Base-by-base conservation (phyloP, 495 filamentous ascomycete species). In the Filosporella fistucella region DNA sequence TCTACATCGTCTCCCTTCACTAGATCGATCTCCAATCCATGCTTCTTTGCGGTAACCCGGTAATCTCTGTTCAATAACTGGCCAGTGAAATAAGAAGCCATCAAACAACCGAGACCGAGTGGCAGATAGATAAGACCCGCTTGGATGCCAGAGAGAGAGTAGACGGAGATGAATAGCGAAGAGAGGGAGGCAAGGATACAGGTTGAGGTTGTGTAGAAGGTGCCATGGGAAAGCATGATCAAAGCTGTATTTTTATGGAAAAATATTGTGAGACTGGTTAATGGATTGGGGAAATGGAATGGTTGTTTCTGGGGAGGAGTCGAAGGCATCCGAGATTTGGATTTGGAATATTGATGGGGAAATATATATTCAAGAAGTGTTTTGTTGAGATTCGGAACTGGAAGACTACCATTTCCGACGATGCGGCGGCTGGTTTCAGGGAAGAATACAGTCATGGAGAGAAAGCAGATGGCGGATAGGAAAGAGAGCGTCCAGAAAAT, bases 401-500 rank as follows among this genome's bases (percentile, higher is more conserved):
- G 68, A 18, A 76, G 63, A 2, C 72, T 75, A 3, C 85, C 85
- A 51, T 88, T 76, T 2, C 79, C 83, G 1, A 89, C 84, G 21
- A 89, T 72, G 13, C 65, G 69, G 3, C 82, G 68, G 33, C 70
- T 70, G 0, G 87, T 91, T 61, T 90, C 87, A 14, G 85, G 84
- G 18, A 58, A 30, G 11, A 89, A 81, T 22, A 84, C 85, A 62
- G 89, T 82, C 11, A 78, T 79, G 6, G 23, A 21, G 17, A 51
- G 16, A 60, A 89, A 81, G 43, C 84, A 48, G n/a, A 78, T 48
- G 75, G 79, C 86, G 41, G 78, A 69, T 36, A 81, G 62, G 53
- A 91, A 91, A 21, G 87, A 62, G 35, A 86, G 83, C 48, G 90
- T 69, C 84, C 86, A 89, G 71, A 89, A 91, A 3, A 91, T 73